Evolutionary conservation across 805 yeast species (phyloP).

Genomic region (Suhomyces xylopsoci): DNA sequence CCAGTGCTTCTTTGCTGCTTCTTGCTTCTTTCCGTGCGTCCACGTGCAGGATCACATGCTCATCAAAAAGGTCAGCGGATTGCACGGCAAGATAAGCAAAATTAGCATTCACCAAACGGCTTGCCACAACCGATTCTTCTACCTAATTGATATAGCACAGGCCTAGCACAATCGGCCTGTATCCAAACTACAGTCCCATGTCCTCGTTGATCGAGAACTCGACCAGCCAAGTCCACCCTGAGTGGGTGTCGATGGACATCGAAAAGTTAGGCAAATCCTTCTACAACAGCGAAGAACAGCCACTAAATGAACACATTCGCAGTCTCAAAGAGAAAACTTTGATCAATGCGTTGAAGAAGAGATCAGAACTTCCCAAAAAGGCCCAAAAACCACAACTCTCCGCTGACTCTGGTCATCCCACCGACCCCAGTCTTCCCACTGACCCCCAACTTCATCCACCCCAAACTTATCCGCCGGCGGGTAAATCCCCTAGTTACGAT

Average conservation of each 20-base stretch:
- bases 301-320: slow-evolving; percentile 37
- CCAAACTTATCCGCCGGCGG: not conserved
- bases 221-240: slow-evolving; percentile 21
- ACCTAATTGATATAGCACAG: not conserved
- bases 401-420: not conserved
- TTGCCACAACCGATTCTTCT: not conserved
- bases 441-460: not conserved
- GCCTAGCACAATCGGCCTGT: not conserved
- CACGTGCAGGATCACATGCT: not conserved
- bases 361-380: not conserved
- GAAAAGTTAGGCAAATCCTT: slow-evolving; percentile 46
- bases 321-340: slow-evolving; percentile 37
- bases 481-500: slow-evolving; percentile 7
- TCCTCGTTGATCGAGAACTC: not conserved
- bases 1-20: not conserved
- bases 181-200: not conserved
- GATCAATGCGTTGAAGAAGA: slow-evolving; percentile 27
- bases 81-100: not conserved
- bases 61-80: not conserved
- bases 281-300: slow-evolving; percentile 38
- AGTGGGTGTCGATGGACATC: slow-evolving; percentile 53
- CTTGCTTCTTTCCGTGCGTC: not conserved
- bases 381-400: not conserved
- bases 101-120: not conserved
- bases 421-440: not conserved